Evolutionary conservation across 768 basidiomycete genomes (phyloP).

Genomic region (Auricularia auricula-judae): DNA sequence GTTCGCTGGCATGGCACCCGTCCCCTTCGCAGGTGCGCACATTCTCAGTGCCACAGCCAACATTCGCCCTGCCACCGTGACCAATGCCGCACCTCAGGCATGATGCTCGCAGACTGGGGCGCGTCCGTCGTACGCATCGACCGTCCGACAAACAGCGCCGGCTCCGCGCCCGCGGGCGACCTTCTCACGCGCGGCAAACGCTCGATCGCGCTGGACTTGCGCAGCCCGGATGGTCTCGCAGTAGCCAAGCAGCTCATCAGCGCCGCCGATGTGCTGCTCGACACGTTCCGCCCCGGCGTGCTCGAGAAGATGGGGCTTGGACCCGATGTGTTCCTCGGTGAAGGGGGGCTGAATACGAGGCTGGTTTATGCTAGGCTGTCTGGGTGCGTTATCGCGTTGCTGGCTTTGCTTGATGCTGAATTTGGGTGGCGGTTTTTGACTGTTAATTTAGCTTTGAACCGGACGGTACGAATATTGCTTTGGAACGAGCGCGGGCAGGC

Average conservation of each 20-base stretch:
- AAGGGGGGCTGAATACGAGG: slow-evolving; percentile 43
- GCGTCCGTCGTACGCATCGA: slow-evolving; percentile 70
- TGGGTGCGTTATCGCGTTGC: slow-evolving; percentile 26
- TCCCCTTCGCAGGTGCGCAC: slow-evolving; percentile 50
- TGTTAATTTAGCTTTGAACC: neutral
- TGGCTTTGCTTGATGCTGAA: no score
- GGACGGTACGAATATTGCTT: neutral
- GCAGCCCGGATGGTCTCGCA: slow-evolving; percentile 44
- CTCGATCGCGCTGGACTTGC: slow-evolving; percentile 61
- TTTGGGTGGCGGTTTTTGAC: neutral
- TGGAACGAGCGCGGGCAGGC: neutral
- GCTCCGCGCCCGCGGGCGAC: slow-evolving; percentile 28
- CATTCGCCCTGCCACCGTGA: neutral
- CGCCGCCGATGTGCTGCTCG: slow-evolving; percentile 69
- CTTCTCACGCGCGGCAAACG: slow-evolving; percentile 63
- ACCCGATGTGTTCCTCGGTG: slow-evolving; percentile 60
- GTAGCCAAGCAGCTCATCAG: slow-evolving; percentile 46
- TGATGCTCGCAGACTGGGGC: slow-evolving; percentile 70
- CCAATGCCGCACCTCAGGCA: slow-evolving; percentile 16
- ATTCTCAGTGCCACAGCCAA: neutral
- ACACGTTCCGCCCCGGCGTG: slow-evolving; percentile 76
- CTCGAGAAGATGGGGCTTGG: slow-evolving; percentile 69
- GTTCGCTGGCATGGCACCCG: slow-evolving; percentile 79
- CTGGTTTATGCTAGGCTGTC: slow-evolving; percentile 66
- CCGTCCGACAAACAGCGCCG: slow-evolving; percentile 27